Base-by-base conservation (phyloP, 2,329 filamentous ascomycete genomes). In the Fusarium multiceps region DNA sequence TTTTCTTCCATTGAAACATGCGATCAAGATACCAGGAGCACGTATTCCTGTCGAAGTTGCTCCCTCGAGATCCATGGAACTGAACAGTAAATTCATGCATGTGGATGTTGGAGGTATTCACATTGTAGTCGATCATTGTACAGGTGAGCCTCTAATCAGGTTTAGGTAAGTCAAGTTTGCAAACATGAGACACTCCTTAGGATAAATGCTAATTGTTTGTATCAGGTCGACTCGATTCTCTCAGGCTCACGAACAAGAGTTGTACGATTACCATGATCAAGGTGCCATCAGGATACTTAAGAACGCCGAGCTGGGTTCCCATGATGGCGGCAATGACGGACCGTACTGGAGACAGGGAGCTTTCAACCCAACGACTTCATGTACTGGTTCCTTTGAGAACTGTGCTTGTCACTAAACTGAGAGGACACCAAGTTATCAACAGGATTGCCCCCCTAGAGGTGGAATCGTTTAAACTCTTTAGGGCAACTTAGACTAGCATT, bases 141-240 rank as follows among this genome's bases (percentile, higher is more conserved):
- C 16, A 13, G 7, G 6, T 3, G 18, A 23, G 11, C 8, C n/a
- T 6, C 25, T 72, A 47, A 59, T 72, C 54, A 71, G 66, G 34
- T 69, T 71, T 43, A 46, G 56, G 68, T 66, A 54, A 54, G 64
- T 69, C 62, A 56, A 51, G 64, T 69, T 55, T 46, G 10, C 20
- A 45, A 6, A 3, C 25, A 30, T 21, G 11, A 23, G 16, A 41
- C 12, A 28, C 40, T 23, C 5, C 18, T 16, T 2, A n/a, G 13
- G 14, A 40, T 4, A 20, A 37, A n/a, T 56, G 18, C 60, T 71
- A 47, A 71, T 23, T 37, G 12, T 21, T 16, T 28, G 16, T 45
- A 16, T 13, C 16, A 71, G 68, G 18, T 72, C 68, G 28, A 71
- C 68, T 21, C 56, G 50, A 7, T 71, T 71, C n/a, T 71, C 68